Conservation (phyloP, 148 eudicot genomes). For the Chenopodium quinoa region DNA sequence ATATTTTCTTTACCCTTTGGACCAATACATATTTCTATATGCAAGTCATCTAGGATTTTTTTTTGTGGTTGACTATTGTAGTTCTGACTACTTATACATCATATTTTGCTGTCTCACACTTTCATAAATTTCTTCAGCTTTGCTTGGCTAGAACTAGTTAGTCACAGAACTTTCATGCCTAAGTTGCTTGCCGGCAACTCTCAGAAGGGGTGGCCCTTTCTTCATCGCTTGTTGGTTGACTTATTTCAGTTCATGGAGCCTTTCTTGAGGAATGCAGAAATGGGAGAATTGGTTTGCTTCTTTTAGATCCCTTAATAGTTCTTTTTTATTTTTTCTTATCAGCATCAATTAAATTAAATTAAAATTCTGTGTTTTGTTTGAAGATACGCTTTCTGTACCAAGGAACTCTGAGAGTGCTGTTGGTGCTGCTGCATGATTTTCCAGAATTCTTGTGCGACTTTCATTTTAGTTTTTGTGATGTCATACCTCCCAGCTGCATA, state of each 20-base stretch:
- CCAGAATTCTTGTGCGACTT: slow-evolving; percentile 93
- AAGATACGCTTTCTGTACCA: slow-evolving; percentile 88
- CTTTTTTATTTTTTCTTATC: neutral
- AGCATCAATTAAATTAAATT: neutral
- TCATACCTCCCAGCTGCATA: slow-evolving; percentile 94
- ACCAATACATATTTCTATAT: neutral
- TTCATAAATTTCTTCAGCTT: slow-evolving; percentile 52
- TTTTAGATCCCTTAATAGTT: neutral
- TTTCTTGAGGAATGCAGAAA: slow-evolving; percentile 83
- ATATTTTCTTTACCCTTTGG: neutral
- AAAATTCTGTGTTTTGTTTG: slow-evolving; percentile 16
- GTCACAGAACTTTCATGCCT: slow-evolving; percentile 96
- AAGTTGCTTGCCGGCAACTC: slow-evolving; percentile 79
- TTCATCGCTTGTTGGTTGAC: slow-evolving; percentile 83
- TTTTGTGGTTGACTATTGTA: neutral
- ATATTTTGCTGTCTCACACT: neutral
- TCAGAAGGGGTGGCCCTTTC: slow-evolving; percentile 95
- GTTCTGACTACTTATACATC: neutral
- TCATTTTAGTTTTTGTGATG: slow-evolving; percentile 98
- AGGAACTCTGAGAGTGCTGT: slow-evolving; percentile 84
- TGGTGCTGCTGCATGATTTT: slow-evolving; percentile 94
- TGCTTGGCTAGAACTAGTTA: slow-evolving; percentile 95
- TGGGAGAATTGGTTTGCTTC: slow-evolving; percentile 73
- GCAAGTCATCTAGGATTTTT: neutral
- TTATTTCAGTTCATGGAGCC: slow-evolving; percentile 95